phyloP scores from a whole-genome alignment of 306 rosid species.

The Geum urbanum region DNA sequence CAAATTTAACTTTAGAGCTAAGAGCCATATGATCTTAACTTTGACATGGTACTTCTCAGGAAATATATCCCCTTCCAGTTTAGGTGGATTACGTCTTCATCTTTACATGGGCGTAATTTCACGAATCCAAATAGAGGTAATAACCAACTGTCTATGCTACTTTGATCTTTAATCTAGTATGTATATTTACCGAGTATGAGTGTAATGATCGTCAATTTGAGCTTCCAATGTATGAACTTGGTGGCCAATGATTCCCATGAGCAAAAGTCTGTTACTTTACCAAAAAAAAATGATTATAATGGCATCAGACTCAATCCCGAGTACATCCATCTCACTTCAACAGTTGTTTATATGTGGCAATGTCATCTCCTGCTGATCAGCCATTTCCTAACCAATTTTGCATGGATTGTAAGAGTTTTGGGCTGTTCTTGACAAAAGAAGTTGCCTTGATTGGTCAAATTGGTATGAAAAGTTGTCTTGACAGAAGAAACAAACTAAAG shows the following conservation, averaged over 20 bases:
- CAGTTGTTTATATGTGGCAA: background rate
- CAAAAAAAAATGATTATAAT: background rate
- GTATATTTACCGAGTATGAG: background rate
- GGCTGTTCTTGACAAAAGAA: background rate
- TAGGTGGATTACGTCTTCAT: conserved; percentile 42
- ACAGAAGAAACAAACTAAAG: background rate
- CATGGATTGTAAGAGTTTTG: background rate
- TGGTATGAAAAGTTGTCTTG: background rate
- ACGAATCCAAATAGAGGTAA: conserved; percentile 41
- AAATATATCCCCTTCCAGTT: conserved; percentile 35
- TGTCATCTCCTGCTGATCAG: background rate
- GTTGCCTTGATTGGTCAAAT: background rate
- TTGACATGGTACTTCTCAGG: conserved; percentile 39
- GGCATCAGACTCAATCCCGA: background rate
- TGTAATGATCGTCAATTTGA: background rate
- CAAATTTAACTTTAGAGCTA: background rate
- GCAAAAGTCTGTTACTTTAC: background rate
- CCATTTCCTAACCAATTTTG: background rate
- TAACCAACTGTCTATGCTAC: background rate
- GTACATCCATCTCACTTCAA: conserved; percentile 1
- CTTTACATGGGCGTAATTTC: conserved; percentile 27
- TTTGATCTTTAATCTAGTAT: background rate
- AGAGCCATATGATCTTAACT: background rate
- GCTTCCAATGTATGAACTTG: background rate
- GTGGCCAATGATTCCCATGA: background rate